Percentiles rank a stretch among this genome's conserved stretches.
phyloP scores from a whole-genome alignment of 2,329 filamentous ascomycete genomes.

The Aaosphaeria arxii region DNA sequence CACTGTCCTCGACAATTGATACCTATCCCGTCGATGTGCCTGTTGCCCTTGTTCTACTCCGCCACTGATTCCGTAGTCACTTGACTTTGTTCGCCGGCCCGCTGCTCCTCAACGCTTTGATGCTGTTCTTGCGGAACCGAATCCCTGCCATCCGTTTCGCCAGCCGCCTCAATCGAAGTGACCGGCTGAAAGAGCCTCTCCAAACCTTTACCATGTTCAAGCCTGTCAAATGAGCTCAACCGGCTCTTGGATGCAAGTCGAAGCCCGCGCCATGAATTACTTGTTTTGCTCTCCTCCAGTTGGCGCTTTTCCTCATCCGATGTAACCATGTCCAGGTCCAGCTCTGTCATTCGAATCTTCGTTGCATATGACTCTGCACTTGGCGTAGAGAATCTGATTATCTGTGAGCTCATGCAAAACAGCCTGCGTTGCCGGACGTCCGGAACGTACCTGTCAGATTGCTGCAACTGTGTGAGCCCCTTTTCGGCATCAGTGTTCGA shows the following conservation, averaged over 20 bases:
- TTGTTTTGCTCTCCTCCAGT: conserved; percentile 70
- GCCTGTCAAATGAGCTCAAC: conserved; percentile 78
- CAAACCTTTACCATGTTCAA: conserved; percentile 70
- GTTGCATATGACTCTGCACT: conserved; percentile 67
- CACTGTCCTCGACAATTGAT: conserved; percentile 21
- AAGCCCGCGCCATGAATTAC: conserved; percentile 86
- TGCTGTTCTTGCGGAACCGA: conserved; percentile 33
- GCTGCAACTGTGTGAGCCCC: conserved; percentile 68
- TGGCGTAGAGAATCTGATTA: conserved; percentile 64
- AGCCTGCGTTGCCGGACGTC: conserved; percentile 17
- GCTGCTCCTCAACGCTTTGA: conserved; percentile 39
- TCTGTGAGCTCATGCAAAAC: conserved; percentile 19
- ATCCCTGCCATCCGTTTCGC: conserved; percentile 36
- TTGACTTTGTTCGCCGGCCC: conserved; percentile 37
- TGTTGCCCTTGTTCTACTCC: conserved; percentile 24
- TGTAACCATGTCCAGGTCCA: conserved; percentile 81
- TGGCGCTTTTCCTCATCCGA: conserved; percentile 58
- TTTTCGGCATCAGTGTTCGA: conserved; percentile 60
- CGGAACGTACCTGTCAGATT: conserved; percentile 50
- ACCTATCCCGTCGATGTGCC: conserved; percentile 26
- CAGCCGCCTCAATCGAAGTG: conserved; percentile 29
- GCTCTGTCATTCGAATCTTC: conserved; percentile 73
- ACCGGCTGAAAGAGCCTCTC: conserved; percentile 48
- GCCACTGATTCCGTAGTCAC: conserved; percentile 29
- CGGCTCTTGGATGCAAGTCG: conserved; percentile 73